Base-by-base conservation (phyloP, 805 yeast genomes). In the Starmerella asiatica region DNA sequence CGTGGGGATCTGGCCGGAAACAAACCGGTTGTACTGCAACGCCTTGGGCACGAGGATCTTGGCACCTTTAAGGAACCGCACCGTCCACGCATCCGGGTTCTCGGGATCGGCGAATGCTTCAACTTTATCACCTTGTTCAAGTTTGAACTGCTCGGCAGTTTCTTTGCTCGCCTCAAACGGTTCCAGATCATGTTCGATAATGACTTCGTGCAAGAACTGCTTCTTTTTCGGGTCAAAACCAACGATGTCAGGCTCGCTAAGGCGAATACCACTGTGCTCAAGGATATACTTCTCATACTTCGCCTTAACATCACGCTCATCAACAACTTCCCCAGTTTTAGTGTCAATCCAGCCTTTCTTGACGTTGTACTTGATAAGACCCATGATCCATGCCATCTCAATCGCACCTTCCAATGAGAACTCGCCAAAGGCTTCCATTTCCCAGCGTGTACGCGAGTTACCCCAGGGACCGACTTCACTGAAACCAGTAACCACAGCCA, bases 331-430 rank as follows among this genome's bases (percentile, higher is more conserved):
- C 52, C 73, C 76, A 45, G 95, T 76, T 72, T 88, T 86, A 49
- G 94, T 76, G 60, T 91, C 99, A 53, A 88, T 82, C 98, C 98
- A 91, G 54, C 97, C 97, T 73, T 83, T 83, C 67, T 95, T 97
- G 52, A 83, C 82, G 68, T 82, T 91, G 68, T 91, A 91, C 66
- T 83, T 84, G 67, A 91, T 86, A 59, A 81, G 73, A 52, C 96
- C 96, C 97, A 91, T 91, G 54, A 91, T 86, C 96, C 97, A 91
- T 36, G 99, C 97, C 94, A 91, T 86, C 68, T 91, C 98, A 58
- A 91, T 79, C 58, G 95, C 80, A 57, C 98, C 98, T 66, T 91
- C 98, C 54, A 91, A 68, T 8, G 96, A 86, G 65, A 91, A 91
- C 58, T 81, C 84, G 56, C 98, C 98, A 45, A 62, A 52, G 34